phyloP scores from a whole-genome alignment of 495 filamentous ascomycete species.

The Corynascus novoguineensis region DNA sequence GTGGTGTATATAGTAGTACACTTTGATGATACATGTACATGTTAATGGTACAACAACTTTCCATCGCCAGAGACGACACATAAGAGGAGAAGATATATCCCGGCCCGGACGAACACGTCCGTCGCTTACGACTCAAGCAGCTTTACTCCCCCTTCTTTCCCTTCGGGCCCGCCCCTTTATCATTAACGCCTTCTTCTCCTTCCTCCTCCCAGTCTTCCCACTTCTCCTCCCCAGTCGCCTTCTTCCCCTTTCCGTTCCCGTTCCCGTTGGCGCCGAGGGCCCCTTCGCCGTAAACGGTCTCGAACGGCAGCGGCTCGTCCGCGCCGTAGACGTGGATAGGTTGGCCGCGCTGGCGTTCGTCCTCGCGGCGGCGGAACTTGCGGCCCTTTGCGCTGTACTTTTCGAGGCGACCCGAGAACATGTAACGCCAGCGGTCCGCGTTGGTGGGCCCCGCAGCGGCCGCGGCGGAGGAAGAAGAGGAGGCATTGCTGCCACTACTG shows the following conservation, averaged over 20 bases:
- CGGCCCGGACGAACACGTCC: no score
- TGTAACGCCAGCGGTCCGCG: constrained; percentile 36
- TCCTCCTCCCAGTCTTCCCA: background rate
- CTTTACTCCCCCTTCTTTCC: no score
- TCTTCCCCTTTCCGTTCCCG: background rate
- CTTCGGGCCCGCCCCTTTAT: no score
- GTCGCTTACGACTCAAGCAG: no score
- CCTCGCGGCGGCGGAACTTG: constrained; percentile 23
- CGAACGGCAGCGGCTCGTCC: constrained; percentile 19
- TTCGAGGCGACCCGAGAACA: constrained; percentile 33
- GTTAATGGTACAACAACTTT: background rate
- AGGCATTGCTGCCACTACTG: background rate
- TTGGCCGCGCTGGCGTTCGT: constrained; percentile 4
- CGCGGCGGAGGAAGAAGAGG: no score
- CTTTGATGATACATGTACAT: background rate
- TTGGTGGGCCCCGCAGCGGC: constrained; percentile 7
- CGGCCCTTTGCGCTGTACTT: constrained; percentile 26
- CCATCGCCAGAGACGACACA: no score
- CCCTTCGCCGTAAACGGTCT: constrained; percentile 25
- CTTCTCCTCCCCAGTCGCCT: background rate
- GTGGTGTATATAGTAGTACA: background rate
- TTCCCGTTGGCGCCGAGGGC: constrained; percentile 1
- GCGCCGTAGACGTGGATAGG: constrained; percentile 33
- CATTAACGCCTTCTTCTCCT: background rate
- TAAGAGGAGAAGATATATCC: no score